phyloP scores from a whole-genome alignment of 129 eudicot genomes.

The Tanacetum coccineum region DNA sequence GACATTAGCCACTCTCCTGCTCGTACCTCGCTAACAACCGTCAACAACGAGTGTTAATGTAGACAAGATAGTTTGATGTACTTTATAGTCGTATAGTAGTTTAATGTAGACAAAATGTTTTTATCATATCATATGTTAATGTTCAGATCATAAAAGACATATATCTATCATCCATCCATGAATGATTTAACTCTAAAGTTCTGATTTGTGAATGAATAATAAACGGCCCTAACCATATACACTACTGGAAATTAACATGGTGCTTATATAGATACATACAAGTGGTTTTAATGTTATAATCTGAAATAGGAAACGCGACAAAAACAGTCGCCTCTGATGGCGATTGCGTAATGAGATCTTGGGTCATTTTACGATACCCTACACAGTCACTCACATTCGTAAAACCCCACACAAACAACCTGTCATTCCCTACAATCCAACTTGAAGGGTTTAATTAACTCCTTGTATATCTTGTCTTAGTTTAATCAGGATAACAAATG shows the following conservation, averaged over 20 bases:
- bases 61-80: too few relatives aligned
- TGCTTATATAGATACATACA: background rate
- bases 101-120: too few relatives aligned
- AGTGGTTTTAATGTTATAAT: constrained; percentile 12
- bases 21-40: constrained; percentile 12
- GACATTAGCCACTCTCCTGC: constrained; percentile 14
- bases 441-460: background rate
- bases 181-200: too few relatives aligned
- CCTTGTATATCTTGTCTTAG: too few relatives aligned
- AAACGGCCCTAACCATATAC: too few relatives aligned
- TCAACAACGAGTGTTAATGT: background rate
- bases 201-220: too few relatives aligned
- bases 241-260: too few relatives aligned
- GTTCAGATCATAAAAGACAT: too few relatives aligned
- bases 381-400: background rate
- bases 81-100: too few relatives aligned
- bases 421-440: constrained; percentile 21
- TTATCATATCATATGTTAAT: too few relatives aligned
- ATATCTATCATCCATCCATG: too few relatives aligned
- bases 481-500: too few relatives aligned
- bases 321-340: background rate
- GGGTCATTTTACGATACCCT: constrained; percentile 18
- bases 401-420: constrained; percentile 10
- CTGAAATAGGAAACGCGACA: constrained; percentile 14
- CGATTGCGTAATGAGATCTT: constrained; percentile 15